Conservation (phyloP, 139 green algal genomes). For the Coccomyxa sp. region DNA sequence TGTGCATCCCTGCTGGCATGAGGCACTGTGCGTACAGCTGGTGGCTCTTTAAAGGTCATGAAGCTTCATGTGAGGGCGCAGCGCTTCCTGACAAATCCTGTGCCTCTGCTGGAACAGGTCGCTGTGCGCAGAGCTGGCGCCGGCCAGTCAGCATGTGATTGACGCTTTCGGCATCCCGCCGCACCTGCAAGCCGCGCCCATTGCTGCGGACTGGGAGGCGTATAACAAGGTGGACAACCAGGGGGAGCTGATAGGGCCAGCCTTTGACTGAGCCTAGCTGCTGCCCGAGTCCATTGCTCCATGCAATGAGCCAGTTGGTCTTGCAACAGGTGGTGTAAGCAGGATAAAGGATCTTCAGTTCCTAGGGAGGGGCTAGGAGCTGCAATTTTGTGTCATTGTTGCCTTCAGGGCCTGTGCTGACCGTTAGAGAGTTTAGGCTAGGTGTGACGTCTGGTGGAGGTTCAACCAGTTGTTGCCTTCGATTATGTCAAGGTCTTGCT, state of each 20-base stretch:
- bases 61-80: background rate
- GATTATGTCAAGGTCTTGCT: too few relatives aligned
- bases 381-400: too few relatives aligned
- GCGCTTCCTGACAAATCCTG: background rate
- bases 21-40: background rate
- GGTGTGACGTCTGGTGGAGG: too few relatives aligned
- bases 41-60: too few relatives aligned
- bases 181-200: slow-evolving; percentile 77
- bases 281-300: slow-evolving; percentile 1
- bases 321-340: too few relatives aligned
- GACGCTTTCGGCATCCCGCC: slow-evolving; percentile 81
- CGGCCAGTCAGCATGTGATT: slow-evolving; percentile 42
- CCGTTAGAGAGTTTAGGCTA: too few relatives aligned
- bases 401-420: too few relatives aligned
- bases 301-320: background rate
- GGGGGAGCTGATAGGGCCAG: slow-evolving; percentile 38
- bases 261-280: slow-evolving; percentile 4
- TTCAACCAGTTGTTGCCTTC: too few relatives aligned
- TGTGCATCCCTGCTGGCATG: background rate
- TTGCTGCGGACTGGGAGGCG: slow-evolving; percentile 74
- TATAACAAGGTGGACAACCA: slow-evolving; percentile 75
- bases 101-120: slow-evolving; percentile 9
- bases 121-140: slow-evolving; percentile 46
- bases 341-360: too few relatives aligned
- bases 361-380: too few relatives aligned